Conservation (phyloP, 495 filamentous ascomycete genomes). For the Beverwykella pulmonaria region DNA sequence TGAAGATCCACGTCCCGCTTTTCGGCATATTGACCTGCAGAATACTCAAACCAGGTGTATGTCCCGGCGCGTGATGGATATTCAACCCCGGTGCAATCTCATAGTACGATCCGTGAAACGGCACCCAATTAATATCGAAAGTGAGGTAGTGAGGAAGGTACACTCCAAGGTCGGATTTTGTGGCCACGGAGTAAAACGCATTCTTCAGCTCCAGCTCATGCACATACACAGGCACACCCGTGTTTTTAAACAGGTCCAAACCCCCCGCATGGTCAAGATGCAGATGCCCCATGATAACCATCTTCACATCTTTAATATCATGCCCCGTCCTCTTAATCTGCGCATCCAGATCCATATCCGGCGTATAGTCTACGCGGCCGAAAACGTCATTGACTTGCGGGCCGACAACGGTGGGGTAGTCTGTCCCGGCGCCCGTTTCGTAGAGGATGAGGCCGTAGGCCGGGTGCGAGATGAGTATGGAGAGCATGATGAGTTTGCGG, state of each 20-base stretch:
- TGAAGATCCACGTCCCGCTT: conserved; percentile 52
- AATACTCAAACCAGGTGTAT: conserved; percentile 48
- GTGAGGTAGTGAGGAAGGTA: conserved; percentile 51
- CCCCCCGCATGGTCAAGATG: conserved; percentile 61
- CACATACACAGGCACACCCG: conserved; percentile 56
- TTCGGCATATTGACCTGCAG: conserved; percentile 50
- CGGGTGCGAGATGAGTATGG: conserved; percentile 56
- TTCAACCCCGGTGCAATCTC: conserved; percentile 49
- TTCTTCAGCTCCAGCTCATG: conserved; percentile 57
- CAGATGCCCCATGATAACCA: conserved; percentile 57
- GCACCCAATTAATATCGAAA: conserved; percentile 39
- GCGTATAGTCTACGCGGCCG: conserved; percentile 49
- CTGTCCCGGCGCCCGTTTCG: conserved; percentile 56
- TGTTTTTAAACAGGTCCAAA: conserved; percentile 54
- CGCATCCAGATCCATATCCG: conserved; percentile 49
- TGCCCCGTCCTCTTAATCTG: conserved; percentile 54
- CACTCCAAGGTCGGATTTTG: conserved; percentile 49
- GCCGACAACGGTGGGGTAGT: conserved; percentile 49
- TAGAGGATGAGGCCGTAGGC: conserved; percentile 55
- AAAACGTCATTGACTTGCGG: conserved; percentile 52
- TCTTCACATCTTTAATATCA: conserved; percentile 56
- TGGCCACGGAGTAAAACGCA: conserved; percentile 54
- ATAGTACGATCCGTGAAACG: conserved; percentile 37
- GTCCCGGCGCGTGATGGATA: conserved; percentile 48
- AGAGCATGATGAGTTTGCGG: conserved; percentile 50